Conservation (phyloP, 805 yeast species). For the Crinitomyces ghanaensis region DNA sequence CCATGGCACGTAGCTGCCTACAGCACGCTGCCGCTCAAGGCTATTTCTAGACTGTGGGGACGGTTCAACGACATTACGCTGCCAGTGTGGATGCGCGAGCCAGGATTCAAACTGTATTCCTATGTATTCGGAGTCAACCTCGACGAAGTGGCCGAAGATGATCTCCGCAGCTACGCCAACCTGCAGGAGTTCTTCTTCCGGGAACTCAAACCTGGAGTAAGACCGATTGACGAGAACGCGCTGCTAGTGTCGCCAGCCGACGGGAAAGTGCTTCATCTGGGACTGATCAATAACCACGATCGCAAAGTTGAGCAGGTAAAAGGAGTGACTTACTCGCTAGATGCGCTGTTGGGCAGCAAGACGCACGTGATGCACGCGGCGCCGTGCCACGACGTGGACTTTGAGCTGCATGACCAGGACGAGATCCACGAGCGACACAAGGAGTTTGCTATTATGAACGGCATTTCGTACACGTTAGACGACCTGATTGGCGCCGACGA, state of each 20-base stretch:
- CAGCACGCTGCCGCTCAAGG: slow-evolving; percentile 80
- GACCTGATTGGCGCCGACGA: slow-evolving; percentile 48
- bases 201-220: slow-evolving; percentile 58
- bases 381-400: slow-evolving; percentile 26
- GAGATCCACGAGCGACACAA: slow-evolving; percentile 41
- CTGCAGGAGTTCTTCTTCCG: slow-evolving; percentile 89
- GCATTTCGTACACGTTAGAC: slow-evolving; percentile 59
- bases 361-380: slow-evolving; percentile 8
- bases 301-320: slow-evolving; percentile 80
- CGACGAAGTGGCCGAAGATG: slow-evolving; percentile 79
- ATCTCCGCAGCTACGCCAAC: slow-evolving; percentile 62
- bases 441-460: slow-evolving; percentile 69
- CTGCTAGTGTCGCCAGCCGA: slow-evolving; percentile 85
- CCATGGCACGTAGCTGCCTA: slow-evolving; percentile 89
- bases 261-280: slow-evolving; percentile 80
- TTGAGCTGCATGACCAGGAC: slow-evolving; percentile 21
- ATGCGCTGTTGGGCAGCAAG: slow-evolving; percentile 62
- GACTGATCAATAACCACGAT: slow-evolving; percentile 63
- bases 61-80: slow-evolving; percentile 67
- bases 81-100: slow-evolving; percentile 81
- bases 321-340: slow-evolving; percentile 87
- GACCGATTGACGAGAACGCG: slow-evolving; percentile 60
- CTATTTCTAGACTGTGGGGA: slow-evolving; percentile 93
- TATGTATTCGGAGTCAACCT: slow-evolving; percentile 75
- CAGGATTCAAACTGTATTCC: slow-evolving; percentile 71